Percentiles rank a stretch among this genome's conserved stretches.
Conservation (phyloP, 768 basidiomycete species). For the Fibroporia radiculosa region DNA sequence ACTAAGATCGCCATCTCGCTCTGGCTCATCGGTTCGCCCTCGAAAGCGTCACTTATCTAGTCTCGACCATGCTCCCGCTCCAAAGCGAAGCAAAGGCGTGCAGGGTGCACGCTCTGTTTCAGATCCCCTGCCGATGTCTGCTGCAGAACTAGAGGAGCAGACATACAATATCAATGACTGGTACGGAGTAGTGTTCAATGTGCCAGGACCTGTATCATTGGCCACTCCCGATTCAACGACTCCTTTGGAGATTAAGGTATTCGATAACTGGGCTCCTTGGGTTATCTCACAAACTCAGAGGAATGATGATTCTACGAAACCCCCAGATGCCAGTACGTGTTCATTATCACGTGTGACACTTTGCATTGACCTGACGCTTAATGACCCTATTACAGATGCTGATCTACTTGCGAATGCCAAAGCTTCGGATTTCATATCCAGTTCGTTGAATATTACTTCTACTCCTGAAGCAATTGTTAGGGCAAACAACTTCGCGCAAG, state of each 20-base stretch:
- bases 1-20: no score
- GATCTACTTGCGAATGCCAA: background rate
- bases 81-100: background rate
- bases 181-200: background rate
- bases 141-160: background rate
- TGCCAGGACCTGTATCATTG: background rate
- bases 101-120: constrained; percentile 5
- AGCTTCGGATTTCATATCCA: background rate
- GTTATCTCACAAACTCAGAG: background rate
- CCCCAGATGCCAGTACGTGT: no score
- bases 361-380: background rate
- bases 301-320: no score
- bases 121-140: background rate
- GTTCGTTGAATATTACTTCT: background rate
- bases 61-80: background rate
- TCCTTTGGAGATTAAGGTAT: constrained; percentile 2
- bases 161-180: background rate
- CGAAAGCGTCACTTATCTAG: constrained; percentile 6
- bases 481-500: no score
- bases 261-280: background rate
- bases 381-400: background rate
- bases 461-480: no score
- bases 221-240: background rate
- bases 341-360: background rate
- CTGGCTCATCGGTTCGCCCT: no score